These are phyloP conservation scores for Huntiella decipiens DNA, from an alignment of 2,329 filamentous ascomycete genomes.

Conservation along the genomic window DNA sequence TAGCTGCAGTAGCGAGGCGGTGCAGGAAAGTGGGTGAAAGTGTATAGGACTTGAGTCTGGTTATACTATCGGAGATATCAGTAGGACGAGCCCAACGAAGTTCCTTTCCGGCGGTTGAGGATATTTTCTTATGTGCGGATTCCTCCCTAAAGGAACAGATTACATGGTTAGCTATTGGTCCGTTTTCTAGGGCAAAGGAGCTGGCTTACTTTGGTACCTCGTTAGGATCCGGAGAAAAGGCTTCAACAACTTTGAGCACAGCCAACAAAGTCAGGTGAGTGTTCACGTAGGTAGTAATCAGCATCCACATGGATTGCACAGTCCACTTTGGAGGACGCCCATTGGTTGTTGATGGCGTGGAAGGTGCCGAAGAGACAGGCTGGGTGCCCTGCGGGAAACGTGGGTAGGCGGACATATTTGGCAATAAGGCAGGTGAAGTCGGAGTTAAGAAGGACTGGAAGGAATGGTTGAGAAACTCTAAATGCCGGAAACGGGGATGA, in stretches of 20 bases:
- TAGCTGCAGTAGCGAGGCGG: neutral
- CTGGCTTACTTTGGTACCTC: conserved; percentile 10
- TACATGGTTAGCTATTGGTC: neutral
- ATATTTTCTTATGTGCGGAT: conserved; percentile 39
- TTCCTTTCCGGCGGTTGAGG: conserved; percentile 36
- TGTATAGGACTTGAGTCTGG: conserved; percentile 8
- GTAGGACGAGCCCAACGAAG: conserved; percentile 25
- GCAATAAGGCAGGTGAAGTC: neutral
- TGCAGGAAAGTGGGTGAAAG: conserved; percentile 7
- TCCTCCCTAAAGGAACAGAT: conserved; percentile 24
- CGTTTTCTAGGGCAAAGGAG: neutral
- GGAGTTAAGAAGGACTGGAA: neutral
- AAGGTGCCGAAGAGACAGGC: conserved; percentile 9
- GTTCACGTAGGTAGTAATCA: conserved; percentile 37
- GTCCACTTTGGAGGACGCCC: conserved; percentile 40
- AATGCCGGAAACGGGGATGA: neutral
- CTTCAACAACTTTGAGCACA: conserved; percentile 10
- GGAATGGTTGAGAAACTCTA: neutral
- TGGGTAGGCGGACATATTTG: neutral
- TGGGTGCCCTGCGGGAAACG: neutral
- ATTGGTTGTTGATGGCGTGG: conserved; percentile 16
- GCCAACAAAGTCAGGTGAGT: conserved; percentile 28
- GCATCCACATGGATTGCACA: conserved; percentile 29
- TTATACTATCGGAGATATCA: conserved; percentile 2
- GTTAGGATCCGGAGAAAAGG: conserved; percentile 8